phyloP scores from a whole-genome alignment of 106 monocot species.

The Iris macrosiphon region DNA sequence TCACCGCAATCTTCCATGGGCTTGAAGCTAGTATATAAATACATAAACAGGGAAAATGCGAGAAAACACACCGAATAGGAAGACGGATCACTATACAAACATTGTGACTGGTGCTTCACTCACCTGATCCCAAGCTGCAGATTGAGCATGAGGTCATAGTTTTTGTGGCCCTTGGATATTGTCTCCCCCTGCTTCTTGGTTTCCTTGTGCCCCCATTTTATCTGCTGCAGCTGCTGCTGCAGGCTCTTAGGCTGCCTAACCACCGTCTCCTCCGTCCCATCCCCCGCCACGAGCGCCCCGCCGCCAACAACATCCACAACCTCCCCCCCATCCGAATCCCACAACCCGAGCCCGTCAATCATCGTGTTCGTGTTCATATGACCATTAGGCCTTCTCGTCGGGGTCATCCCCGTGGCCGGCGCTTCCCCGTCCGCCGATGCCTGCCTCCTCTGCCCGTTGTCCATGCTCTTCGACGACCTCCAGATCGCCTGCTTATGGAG shows the following conservation, averaged over 20 bases:
- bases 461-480: slow-evolving; percentile 10
- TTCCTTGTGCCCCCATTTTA: slow-evolving; percentile 5
- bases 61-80: no score
- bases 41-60: no score
- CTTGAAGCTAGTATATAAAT: no score
- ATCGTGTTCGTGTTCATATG: slow-evolving; percentile 14
- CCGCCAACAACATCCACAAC: not conserved
- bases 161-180: slow-evolving; percentile 75
- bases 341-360: slow-evolving; percentile 1
- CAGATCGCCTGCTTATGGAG: slow-evolving; percentile 21
- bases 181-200: slow-evolving; percentile 70
- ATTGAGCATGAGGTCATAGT: slow-evolving; percentile 93
- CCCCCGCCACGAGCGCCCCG: not conserved
- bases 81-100: no score
- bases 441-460: not conserved
- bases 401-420: not conserved
- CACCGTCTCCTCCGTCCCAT: slow-evolving; percentile 1
- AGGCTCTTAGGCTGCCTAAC: slow-evolving; percentile 4
- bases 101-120: no score
- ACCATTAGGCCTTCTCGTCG: slow-evolving; percentile 2
- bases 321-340: slow-evolving; percentile 10
- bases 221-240: slow-evolving; percentile 5
- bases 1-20: no score
- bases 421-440: slow-evolving; percentile 6
- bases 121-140: slow-evolving; percentile 90